These are phyloP conservation scores for Sordariomycetes sp. DNA, from an alignment of 2,329 filamentous ascomycete genomes.

Conservation along the genomic window DNA sequence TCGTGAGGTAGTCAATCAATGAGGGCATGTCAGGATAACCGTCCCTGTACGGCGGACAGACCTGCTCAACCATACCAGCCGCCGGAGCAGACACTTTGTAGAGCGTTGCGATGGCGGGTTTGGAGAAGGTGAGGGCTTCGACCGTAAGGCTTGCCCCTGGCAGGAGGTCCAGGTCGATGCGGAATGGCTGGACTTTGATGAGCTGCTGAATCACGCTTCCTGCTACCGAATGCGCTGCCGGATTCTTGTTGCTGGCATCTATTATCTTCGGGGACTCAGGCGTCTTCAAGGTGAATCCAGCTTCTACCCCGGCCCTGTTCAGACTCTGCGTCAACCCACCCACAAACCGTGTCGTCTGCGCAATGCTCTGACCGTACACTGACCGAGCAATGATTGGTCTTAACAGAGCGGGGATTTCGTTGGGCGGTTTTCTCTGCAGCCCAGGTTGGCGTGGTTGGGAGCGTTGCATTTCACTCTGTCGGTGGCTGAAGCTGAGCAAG, in stretches of 20 bases:
- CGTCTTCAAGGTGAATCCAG: constrained; percentile 35
- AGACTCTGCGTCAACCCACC: constrained; percentile 33
- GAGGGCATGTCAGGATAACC: constrained; percentile 34
- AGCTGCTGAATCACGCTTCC: constrained; percentile 31
- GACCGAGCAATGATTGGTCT: constrained; percentile 39
- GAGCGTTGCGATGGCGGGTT: constrained; percentile 33
- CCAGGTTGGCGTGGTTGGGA: constrained; percentile 43
- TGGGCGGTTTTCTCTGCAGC: too few species aligned
- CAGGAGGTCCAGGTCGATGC: constrained; percentile 35
- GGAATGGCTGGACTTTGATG: too few species aligned
- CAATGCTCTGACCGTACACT: constrained; percentile 27
- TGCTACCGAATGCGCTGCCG: constrained; percentile 34
- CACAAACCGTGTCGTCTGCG: constrained; percentile 33
- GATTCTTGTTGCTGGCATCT: too few species aligned
- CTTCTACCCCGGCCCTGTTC: constrained; percentile 33
- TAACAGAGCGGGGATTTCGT: constrained; percentile 39
- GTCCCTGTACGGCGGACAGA: constrained; percentile 33
- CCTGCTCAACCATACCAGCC: constrained; percentile 20
- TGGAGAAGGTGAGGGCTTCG: constrained; percentile 32
- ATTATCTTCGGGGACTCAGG: too few species aligned
- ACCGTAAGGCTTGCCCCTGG: constrained; percentile 31
- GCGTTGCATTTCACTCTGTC: constrained; percentile 61
- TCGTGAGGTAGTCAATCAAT: constrained; percentile 35
- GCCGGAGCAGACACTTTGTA: constrained; percentile 32
- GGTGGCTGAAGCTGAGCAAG: constrained; percentile 70